A percentile compares a stretch with the other conserved stretches of the same genome.
Conservation (phyloP, 352 stramenopile genomes). For the Globisporangium nunn region DNA sequence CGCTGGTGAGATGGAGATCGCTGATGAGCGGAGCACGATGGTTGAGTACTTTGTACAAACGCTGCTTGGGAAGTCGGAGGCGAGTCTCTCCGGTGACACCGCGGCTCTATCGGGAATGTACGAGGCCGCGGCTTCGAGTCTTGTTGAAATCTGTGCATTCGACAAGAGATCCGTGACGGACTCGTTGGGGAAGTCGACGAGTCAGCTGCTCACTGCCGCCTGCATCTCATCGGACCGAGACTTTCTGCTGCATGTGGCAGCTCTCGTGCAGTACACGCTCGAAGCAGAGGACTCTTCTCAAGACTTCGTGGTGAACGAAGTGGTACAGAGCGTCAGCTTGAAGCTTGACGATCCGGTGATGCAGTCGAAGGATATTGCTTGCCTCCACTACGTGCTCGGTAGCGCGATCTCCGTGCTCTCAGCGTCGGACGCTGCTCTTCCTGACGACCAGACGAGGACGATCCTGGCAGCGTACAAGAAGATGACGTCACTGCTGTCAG, state of each 20-base stretch:
- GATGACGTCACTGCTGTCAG: slow-evolving; percentile 21
- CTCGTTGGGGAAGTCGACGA: slow-evolving; percentile 15
- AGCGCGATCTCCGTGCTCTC: slow-evolving; percentile 24
- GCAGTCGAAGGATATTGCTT: slow-evolving; percentile 10
- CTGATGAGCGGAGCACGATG: slow-evolving; percentile 21
- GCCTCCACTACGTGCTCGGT: slow-evolving; percentile 30
- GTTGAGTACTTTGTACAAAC: slow-evolving; percentile 47
- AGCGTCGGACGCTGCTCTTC: neutral
- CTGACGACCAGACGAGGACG: slow-evolving; percentile 13
- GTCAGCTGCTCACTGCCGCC: slow-evolving; percentile 19
- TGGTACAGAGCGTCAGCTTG: slow-evolving; percentile 16
- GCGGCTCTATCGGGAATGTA: slow-evolving; percentile 13
- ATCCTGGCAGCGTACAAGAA: slow-evolving; percentile 23
- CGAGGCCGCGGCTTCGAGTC: slow-evolving; percentile 25
- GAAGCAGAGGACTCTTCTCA: slow-evolving; percentile 13
- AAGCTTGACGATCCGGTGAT: slow-evolving; percentile 14
- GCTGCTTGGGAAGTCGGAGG: slow-evolving; percentile 17
- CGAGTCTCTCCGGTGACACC: neutral
- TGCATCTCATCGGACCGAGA: slow-evolving; percentile 20
- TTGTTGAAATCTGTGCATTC: slow-evolving; percentile 29
- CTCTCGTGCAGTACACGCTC: slow-evolving; percentile 22
- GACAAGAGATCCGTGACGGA: slow-evolving; percentile 20
- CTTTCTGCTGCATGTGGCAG: slow-evolving; percentile 31
- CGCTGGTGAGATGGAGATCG: slow-evolving; percentile 13
- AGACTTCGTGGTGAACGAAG: slow-evolving; percentile 13